Base-by-base conservation (phyloP, 2,329 filamentous ascomycete genomes). In the Leptoxyphium fumago region DNA sequence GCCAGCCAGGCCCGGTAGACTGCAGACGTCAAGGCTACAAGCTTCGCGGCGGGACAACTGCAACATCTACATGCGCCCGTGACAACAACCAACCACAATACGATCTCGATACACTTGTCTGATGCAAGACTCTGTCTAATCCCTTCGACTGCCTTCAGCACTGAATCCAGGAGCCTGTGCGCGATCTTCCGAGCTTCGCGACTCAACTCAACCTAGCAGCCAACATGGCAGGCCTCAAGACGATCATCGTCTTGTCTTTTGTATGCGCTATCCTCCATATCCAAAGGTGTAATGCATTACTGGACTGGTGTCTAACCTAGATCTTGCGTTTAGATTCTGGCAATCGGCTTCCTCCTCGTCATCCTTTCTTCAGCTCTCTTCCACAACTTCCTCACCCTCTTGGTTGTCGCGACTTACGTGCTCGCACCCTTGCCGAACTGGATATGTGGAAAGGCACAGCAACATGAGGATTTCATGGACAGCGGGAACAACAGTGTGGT, bases 231-330 rank as follows among this genome's bases (percentile, higher is more conserved):
- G 91, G 91, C 63, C 80, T 98, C 61, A 96, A 95, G 71, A 98
- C 91, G 55, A 98, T 98, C 68, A 98, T 98, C 66, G 86, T 85
- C 52, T 84, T 98, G 56, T 96, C 91, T 62, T 98, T 98, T 69
- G 91, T 84, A 76, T 45, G 77, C 48, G 39, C 34, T 9, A n/a
- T 11, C 40, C 45, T 26, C 43, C 36, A 40, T 9, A n/a, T 26
- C 21, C 21, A 26, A 26, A 26, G 21, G 7, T 7, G 3, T 6
- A 3, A 38, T 38, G 13, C 17, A n/a, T 38, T 8, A 4, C 34
- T 38, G 34, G 34, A n/a, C 13, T 17, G 6, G 13, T 28, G 8
- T 39, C 14, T 14, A 43, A 41, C 39, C 17, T n/a, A 17, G 13
- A n/a, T n/a, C 13, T 38, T 9, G 15, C n/a, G 7, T 10, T 10